Percentiles rank a stretch among this genome's conserved stretches.
phyloP scores from a whole-genome alignment of 2,329 filamentous ascomycete genomes.

The Fusarium pseudocircinatum region DNA sequence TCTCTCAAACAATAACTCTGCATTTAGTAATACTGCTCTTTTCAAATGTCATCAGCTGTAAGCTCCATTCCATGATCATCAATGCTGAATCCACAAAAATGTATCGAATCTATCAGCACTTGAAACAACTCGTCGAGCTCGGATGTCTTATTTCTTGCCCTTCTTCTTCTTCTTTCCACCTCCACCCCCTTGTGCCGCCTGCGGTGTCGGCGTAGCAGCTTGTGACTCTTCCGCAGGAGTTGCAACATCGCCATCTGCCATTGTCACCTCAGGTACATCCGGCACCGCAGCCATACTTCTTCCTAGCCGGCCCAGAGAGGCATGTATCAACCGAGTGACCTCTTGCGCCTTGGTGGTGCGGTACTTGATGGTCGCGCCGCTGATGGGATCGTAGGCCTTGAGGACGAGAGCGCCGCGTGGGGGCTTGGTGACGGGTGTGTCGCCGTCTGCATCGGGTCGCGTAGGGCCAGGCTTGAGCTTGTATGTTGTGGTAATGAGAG shows the following conservation, averaged over 20 bases:
- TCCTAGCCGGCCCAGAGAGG: constrained; percentile 79
- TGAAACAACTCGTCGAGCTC: not conserved
- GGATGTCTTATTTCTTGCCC: constrained; percentile 58
- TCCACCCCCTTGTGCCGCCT: constrained; percentile 45
- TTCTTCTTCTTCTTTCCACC: constrained; percentile 68
- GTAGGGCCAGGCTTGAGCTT: constrained; percentile 64
- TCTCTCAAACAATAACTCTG: not conserved
- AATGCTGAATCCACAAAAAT: not conserved
- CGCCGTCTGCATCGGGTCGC: constrained; percentile 42
- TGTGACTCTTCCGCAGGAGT: constrained; percentile 41
- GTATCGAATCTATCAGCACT: not conserved
- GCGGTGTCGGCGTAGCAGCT: constrained; percentile 40
- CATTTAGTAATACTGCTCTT: not conserved
- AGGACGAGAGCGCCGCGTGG: constrained; percentile 78
- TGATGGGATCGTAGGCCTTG: constrained; percentile 88
- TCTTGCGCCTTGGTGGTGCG: constrained; percentile 90
- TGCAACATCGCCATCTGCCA: constrained; percentile 51
- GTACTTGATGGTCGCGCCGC: constrained; percentile 89
- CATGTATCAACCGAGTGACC: constrained; percentile 79
- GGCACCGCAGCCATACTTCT: constrained; percentile 70
- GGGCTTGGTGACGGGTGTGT: constrained; percentile 52
- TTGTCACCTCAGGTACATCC: constrained; percentile 53
- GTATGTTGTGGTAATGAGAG: constrained; percentile 93
- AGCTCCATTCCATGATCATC: not conserved
- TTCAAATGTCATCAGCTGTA: not conserved